Evolutionary conservation across 495 filamentous ascomycete species (phyloP).

Genomic region (Aspergillus mulundensis): DNA sequence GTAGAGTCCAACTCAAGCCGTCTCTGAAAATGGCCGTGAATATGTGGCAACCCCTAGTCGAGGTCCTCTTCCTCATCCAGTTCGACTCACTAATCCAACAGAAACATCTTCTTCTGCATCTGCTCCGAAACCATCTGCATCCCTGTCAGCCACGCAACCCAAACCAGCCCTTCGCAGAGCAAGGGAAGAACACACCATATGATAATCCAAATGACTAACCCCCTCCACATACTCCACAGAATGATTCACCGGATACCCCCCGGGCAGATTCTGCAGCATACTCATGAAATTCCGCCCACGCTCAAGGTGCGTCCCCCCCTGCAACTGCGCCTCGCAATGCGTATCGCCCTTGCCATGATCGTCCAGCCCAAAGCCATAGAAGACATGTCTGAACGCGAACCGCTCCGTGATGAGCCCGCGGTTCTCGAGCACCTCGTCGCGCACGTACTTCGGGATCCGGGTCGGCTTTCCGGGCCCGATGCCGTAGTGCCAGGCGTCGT

Average conservation of each 20-base stretch:
- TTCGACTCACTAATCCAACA: background rate
- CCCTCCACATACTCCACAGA: background rate
- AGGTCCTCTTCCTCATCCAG: background rate
- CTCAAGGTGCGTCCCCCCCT: background rate
- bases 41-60: too few relatives aligned
- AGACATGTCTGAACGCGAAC: background rate
- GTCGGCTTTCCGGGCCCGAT: background rate
- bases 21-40: too few relatives aligned
- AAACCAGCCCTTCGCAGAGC: background rate
- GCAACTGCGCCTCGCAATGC: background rate
- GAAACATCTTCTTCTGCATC: background rate
- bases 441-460: background rate
- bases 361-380: background rate
- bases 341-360: background rate
- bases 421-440: background rate
- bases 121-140: background rate
- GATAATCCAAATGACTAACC: background rate
- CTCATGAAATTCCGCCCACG: background rate
- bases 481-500: background rate
- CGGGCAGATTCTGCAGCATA: background rate
- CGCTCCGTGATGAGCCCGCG: background rate
- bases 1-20: too few relatives aligned
- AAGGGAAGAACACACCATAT: background rate
- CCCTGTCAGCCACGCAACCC: background rate
- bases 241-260: background rate